Conservation (phyloP, 129 eudicot species). For the Escallonia herrerae region DNA sequence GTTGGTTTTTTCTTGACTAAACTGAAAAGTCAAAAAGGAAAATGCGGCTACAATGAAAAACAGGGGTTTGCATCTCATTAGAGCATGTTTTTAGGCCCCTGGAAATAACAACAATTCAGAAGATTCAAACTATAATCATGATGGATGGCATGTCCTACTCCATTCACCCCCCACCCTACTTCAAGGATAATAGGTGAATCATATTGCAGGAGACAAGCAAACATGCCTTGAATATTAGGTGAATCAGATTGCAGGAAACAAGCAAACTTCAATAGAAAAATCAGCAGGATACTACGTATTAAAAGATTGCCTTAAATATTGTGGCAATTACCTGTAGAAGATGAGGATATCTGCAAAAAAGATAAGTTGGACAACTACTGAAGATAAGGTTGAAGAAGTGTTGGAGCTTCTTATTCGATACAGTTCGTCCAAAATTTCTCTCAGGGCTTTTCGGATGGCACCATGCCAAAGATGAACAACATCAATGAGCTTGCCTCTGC, state of each 20-base stretch:
- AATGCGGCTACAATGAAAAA: too few species aligned
- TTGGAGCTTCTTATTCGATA: constrained; percentile 38
- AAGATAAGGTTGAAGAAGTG: constrained; percentile 37
- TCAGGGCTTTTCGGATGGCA: constrained; percentile 49
- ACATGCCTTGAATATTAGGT: too few species aligned
- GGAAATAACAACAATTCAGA: neutral
- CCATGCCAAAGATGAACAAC: constrained; percentile 64
- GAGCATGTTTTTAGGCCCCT: neutral
- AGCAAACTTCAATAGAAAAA: neutral
- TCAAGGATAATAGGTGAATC: too few species aligned
- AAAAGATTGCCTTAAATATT: neutral
- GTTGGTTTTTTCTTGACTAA: too few species aligned
- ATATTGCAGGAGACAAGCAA: too few species aligned
- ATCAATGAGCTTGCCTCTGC: constrained; percentile 33
- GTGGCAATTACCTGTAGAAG: constrained; percentile 58
- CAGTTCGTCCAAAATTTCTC: constrained; percentile 47
- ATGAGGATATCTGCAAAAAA: constrained; percentile 69
- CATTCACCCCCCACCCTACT: too few species aligned
- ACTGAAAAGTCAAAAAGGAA: too few species aligned
- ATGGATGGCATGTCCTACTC: too few species aligned
- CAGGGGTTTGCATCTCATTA: too few species aligned
- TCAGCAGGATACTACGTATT: too few species aligned
- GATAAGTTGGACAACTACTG: constrained; percentile 55
- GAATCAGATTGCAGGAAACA: neutral
- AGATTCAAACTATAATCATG: neutral